Base-by-base conservation (phyloP, 495 filamentous ascomycete species). In the Terfezia claveryi region DNA sequence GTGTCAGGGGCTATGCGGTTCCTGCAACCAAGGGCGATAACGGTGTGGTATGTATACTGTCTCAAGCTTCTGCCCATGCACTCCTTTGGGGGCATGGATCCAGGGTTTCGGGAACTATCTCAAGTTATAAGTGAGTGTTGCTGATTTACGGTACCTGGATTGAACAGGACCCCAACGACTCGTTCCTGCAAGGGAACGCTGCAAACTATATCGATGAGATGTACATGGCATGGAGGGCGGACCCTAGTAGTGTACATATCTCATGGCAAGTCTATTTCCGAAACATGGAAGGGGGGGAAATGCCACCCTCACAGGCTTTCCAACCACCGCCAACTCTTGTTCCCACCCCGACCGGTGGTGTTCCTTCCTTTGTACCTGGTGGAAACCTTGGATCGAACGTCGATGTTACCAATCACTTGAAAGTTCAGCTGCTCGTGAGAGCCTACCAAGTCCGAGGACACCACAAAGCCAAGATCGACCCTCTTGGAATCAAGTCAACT, bases 181-280 rank as follows among this genome's bases (percentile, higher is more conserved):
- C 80, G 69, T 98, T 95, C 75, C 76, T 96, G 52, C 80, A 83
- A 57, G 91, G 91, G 46, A 94, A 82, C 73, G 83, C 88, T 56
- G 91, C 91, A 68, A 95, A 94, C 72, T 98, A 98, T 70, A 82
- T 98, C 68, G 91, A 98, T 69, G 91, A 94, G 76, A 98, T 98
- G 91, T 98, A 98, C 70, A 69, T 98, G 70, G 78, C 84, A 62
- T 98, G 91, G 91, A 94, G 89, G 72, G 75, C 82, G 57, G 86
- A 98, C 63, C 87, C 92, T 17, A 76, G 79, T 60, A 92, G 84
- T 69, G 91, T 98, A 49, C 91, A 98, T 71, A 75, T 94, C 63
- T 98, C 91, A 67, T 98, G 91, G 91, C 91, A 95, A 73, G 82
- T 89, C 60, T 98, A 98, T 79, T 98, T 98, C 77, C 81, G 79